A percentile compares a stretch with the other conserved stretches of the same genome.
These are phyloP conservation scores for Polyporus arcularius DNA, from an alignment of 768 basidiomycete species.

Conservation along the genomic window DNA sequence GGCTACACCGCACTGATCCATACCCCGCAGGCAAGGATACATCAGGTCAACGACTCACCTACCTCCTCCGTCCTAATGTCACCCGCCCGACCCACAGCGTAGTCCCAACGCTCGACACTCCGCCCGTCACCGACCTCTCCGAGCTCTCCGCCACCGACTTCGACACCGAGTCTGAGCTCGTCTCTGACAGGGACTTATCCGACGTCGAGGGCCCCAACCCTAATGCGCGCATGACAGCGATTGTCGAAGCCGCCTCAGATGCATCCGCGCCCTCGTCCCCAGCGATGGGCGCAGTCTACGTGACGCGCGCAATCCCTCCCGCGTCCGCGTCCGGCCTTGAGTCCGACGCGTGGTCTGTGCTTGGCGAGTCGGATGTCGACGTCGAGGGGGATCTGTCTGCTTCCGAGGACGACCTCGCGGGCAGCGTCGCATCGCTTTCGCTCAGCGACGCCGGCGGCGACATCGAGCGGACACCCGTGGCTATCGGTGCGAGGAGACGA, in stretches of 20 bases:
- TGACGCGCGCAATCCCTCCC: constrained; percentile 13
- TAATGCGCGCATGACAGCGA: constrained; percentile 18
- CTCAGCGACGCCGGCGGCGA: constrained; percentile 34
- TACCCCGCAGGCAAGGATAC: constrained; percentile 50
- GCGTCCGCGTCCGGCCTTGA: constrained; percentile 21
- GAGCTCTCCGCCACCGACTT: constrained; percentile 49
- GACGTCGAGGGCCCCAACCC: constrained; percentile 21
- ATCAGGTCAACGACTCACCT: constrained; percentile 64
- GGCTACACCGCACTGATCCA: not conserved
- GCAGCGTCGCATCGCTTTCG: constrained; percentile 34
- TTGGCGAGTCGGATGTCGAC: constrained; percentile 32
- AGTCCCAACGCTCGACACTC: constrained; percentile 56
- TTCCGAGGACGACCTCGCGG: constrained; percentile 29
- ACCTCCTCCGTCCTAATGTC: constrained; percentile 78
- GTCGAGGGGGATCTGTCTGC: constrained; percentile 19
- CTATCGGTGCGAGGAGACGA: constrained; percentile 21
- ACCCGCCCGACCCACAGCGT: constrained; percentile 56
- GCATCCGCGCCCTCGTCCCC: constrained; percentile 28
- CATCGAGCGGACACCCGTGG: constrained; percentile 24
- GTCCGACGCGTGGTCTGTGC: constrained; percentile 39
- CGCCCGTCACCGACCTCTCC: constrained; percentile 70
- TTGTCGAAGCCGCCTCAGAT: constrained; percentile 28
- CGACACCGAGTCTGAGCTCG: constrained; percentile 40
- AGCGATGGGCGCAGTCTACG: constrained; percentile 28
- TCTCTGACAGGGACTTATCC: constrained; percentile 28